These are phyloP conservation scores for Lachnellula occidentalis DNA, from an alignment of 2,329 filamentous ascomycete species.

Conservation along the genomic window DNA sequence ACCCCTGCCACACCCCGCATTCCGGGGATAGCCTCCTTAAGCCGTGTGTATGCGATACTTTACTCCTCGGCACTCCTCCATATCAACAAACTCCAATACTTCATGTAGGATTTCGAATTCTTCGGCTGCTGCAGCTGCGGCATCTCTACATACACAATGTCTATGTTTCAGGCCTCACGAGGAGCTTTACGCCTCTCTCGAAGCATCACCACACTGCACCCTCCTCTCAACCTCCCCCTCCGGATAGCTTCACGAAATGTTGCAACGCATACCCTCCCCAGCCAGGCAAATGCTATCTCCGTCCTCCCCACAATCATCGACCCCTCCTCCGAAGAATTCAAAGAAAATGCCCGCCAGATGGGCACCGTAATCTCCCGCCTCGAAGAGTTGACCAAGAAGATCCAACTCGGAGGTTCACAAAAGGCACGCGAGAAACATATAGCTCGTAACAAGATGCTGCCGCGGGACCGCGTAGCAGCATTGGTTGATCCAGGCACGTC, in stretches of 20 bases:
- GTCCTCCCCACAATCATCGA: conserved; percentile 73
- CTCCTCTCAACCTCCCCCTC: conserved; percentile 22
- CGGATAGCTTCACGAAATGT: conserved; percentile 33
- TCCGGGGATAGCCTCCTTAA: conserved; percentile 3
- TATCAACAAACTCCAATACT: conserved; percentile 3
- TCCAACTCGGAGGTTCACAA: conserved; percentile 69
- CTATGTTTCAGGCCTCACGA: conserved; percentile 41
- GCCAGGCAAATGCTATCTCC: conserved; percentile 80
- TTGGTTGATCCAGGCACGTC: conserved; percentile 84
- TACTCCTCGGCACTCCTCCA: not conserved
- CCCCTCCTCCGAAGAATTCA: conserved; percentile 69
- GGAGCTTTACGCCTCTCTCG: conserved; percentile 41
- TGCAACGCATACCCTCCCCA: conserved; percentile 72
- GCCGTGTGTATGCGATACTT: conserved; percentile 11
- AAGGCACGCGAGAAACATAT: conserved; percentile 87
- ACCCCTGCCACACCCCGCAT: conserved; percentile 4
- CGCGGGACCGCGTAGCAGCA: conserved; percentile 79
- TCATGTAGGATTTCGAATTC: conserved; percentile 15
- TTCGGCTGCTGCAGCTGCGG: conserved; percentile 16
- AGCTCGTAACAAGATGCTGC: conserved; percentile 87
- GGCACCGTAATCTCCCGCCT: conserved; percentile 63
- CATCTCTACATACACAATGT: conserved; percentile 37
- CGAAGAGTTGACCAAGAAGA: conserved; percentile 62
- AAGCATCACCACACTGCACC: conserved; percentile 33
- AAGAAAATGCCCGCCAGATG: conserved; percentile 77